Evolutionary conservation across 805 yeast species (phyloP).

Genomic region (Brettanomyces bruxellensis): DNA sequence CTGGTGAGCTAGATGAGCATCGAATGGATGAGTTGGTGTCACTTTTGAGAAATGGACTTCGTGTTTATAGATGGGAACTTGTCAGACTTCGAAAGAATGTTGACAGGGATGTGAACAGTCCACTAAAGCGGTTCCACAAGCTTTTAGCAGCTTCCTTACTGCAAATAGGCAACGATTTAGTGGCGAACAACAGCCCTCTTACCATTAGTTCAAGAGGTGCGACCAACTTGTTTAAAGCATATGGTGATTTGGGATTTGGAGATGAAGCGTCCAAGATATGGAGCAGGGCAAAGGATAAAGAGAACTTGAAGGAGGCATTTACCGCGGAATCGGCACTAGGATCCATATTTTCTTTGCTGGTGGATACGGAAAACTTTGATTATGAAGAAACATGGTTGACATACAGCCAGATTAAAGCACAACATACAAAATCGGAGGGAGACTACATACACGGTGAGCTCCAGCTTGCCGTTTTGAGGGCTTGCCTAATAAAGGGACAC

Average conservation of each 20-base stretch:
- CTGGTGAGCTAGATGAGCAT: slow-evolving; percentile 37
- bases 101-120: slow-evolving; percentile 43
- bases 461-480: slow-evolving; percentile 62
- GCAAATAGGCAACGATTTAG: slow-evolving; percentile 38
- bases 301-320: slow-evolving; percentile 32
- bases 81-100: slow-evolving; percentile 46
- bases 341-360: slow-evolving; percentile 57
- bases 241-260: slow-evolving; percentile 46
- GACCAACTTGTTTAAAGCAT: slow-evolving; percentile 46
- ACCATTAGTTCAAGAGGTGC: slow-evolving; percentile 41
- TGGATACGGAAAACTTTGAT: slow-evolving; percentile 44
- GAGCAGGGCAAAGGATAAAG: slow-evolving; percentile 47
- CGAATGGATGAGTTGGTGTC: slow-evolving; percentile 39
- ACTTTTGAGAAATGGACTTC: slow-evolving; percentile 43
- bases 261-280: slow-evolving; percentile 60
- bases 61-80: slow-evolving; percentile 44
- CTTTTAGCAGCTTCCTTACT: slow-evolving; percentile 35
- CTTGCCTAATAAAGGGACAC: slow-evolving; percentile 55
- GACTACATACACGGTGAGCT: slow-evolving; percentile 34
- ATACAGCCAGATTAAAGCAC: slow-evolving; percentile 29
- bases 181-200: slow-evolving; percentile 24
- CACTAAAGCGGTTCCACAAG: slow-evolving; percentile 38
- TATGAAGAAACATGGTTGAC: slow-evolving; percentile 52
- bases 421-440: slow-evolving; percentile 16
- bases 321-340: slow-evolving; percentile 61